Evolutionary conservation across 2,329 filamentous ascomycete species (phyloP).

Genomic region (Penicillium sp.): DNA sequence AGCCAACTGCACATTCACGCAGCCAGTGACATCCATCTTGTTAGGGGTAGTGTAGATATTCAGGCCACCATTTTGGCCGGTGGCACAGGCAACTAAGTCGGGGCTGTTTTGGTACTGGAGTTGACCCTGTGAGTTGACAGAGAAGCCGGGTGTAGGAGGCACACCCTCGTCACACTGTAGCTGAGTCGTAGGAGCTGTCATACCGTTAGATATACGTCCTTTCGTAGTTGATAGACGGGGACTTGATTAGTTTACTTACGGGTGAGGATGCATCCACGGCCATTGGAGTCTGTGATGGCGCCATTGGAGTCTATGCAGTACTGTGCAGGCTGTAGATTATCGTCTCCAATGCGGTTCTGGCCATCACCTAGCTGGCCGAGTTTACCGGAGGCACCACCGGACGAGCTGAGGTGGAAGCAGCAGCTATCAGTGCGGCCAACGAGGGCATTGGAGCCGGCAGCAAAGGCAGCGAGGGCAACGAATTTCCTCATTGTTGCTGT

Average conservation of each 20-base stretch:
- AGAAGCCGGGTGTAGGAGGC: constrained; percentile 54
- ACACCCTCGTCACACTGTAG: constrained; percentile 61
- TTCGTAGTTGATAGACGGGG: not conserved
- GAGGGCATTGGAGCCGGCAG: constrained; percentile 44
- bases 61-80: constrained; percentile 41
- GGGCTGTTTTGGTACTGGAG: constrained; percentile 53
- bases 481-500: constrained; percentile 38
- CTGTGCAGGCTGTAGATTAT: constrained; percentile 43
- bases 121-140: constrained; percentile 52
- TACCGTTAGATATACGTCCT: constrained; percentile 9
- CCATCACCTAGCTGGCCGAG: constrained; percentile 62
- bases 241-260: constrained; percentile 39
- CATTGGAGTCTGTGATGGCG: constrained; percentile 54
- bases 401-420: constrained; percentile 54
- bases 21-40: constrained; percentile 32
- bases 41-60: constrained; percentile 44
- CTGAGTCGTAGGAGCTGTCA: constrained; percentile 54
- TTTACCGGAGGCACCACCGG: constrained; percentile 50
- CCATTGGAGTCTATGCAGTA: constrained; percentile 57
- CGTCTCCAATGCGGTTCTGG: constrained; percentile 58
- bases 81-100: constrained; percentile 61
- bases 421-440: constrained; percentile 43
- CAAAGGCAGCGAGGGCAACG: constrained; percentile 38
- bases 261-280: constrained; percentile 63
- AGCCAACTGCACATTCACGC: constrained; percentile 33